These are phyloP conservation scores for Dictyostelium firmibasis DNA, from an alignment of 78 protist genomes.

Conservation along the genomic window DNA sequence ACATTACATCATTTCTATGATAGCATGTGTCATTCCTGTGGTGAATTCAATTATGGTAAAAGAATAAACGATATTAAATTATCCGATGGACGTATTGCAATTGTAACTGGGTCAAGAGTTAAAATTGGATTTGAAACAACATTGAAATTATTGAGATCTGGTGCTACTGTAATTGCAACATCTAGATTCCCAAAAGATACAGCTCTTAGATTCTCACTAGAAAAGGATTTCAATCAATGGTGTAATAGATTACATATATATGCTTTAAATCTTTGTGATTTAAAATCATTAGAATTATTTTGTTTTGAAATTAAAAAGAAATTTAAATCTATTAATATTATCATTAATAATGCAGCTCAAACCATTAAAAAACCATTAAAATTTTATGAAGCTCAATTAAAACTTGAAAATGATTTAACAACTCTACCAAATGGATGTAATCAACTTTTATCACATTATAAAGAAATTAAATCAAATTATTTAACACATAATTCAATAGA, in stretches of 20 bases:
- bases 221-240: slow-evolving; percentile 6
- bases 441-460: not conserved
- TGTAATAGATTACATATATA: slow-evolving; percentile 46
- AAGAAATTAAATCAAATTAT: not conserved
- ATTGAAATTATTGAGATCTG: slow-evolving; percentile 75
- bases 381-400: not conserved
- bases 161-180: slow-evolving; percentile 80
- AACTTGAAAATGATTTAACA: not conserved
- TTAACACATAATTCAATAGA: not conserved
- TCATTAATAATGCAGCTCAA: slow-evolving; percentile 87
- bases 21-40: slow-evolving; percentile 80
- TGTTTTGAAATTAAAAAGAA: not conserved
- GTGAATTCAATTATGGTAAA: slow-evolving; percentile 68
- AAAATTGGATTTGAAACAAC: slow-evolving; percentile 77
- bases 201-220: not conserved
- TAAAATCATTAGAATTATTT: slow-evolving; percentile 53
- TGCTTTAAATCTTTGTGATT: slow-evolving; percentile 61
- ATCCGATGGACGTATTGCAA: slow-evolving; percentile 22
- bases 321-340: slow-evolving; percentile 40
- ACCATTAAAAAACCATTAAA: slow-evolving; percentile 61
- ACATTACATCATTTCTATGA: slow-evolving; percentile 26
- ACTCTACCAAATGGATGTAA: not conserved
- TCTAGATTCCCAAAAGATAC: slow-evolving; percentile 78
- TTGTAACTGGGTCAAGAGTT: slow-evolving; percentile 86
- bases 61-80: slow-evolving; percentile 7